Evolutionary conservation across 768 basidiomycete genomes (phyloP), one percentile per base, ranked within the genome.

Genomic region (Cystobasidium onofrii): DNA sequence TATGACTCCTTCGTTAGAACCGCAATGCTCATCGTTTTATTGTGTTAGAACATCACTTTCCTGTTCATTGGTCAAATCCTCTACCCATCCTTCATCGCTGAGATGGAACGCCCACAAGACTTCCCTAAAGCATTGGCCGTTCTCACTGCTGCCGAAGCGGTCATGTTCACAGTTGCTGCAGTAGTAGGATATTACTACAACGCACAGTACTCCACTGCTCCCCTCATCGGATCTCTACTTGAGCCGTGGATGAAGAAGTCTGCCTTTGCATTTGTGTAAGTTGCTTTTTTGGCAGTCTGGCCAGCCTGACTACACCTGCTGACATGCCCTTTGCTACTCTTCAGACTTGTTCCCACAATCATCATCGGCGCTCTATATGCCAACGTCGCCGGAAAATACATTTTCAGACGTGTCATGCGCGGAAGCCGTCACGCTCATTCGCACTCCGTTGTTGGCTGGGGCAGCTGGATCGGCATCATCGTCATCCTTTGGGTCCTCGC

Each of bases 71-170:
- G 75, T 23, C 76, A 77, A 46, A 76, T 77, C 36, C 65, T 74
- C 36, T 73, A 64, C 64, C 75, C 75, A 12, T 75, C 74, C 17
- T 77, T 77, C 75, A 77, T 77, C 57, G 72, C 75, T n/a, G 76
- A 77, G 46, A 77, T 77, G 76, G 36, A 75, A 64, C 27, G 63
- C 13, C 76, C 76, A 17, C 23, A 76, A 55, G 76, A 77, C 41
- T 77, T 77, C 76, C 76, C 76, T 23, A 77, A 77, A 63, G 75
- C 76, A 1, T 64, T 77, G 13, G 74, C 65, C 2, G 66, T 44
- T 4, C 55, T 75, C 36, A 75, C 70, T 6, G 67, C 43, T 0
- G 64, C 64, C 7, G 71, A 76, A 43, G 60, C 75, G 39, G 36
- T 73, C 36, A 60, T 77, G 41, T 76, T 77, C 76, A 76, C 64